phyloP scores from a whole-genome alignment of 208 protist genomes.

The Crithidia acanthocephali region DNA sequence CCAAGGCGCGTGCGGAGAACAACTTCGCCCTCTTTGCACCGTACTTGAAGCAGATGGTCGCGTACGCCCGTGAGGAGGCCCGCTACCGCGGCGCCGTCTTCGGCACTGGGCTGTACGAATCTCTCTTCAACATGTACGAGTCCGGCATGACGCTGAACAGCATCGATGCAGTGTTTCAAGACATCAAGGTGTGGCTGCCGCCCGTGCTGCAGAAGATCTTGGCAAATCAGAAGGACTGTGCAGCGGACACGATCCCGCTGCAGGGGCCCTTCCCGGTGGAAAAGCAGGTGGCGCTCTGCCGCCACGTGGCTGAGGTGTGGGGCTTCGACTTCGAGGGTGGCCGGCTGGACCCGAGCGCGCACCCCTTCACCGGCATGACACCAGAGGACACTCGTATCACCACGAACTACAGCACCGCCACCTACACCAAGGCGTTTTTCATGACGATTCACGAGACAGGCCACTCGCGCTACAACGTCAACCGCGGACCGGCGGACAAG shows the following conservation, averaged over 20 bases:
- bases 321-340: slow-evolving; percentile 80
- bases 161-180: slow-evolving; percentile 61
- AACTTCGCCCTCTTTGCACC: slow-evolving; percentile 53
- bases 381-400: slow-evolving; percentile 80
- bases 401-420: slow-evolving; percentile 54
- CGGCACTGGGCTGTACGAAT: slow-evolving; percentile 62
- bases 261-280: slow-evolving; percentile 33
- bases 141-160: slow-evolving; percentile 54
- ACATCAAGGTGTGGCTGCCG: slow-evolving; percentile 67
- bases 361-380: slow-evolving; percentile 74
- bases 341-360: slow-evolving; percentile 65
- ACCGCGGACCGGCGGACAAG: slow-evolving; percentile 55
- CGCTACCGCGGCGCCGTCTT: slow-evolving; percentile 34
- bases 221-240: slow-evolving; percentile 39
- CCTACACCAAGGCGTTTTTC: slow-evolving; percentile 49
- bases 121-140: slow-evolving; percentile 71
- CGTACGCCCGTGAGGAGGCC: slow-evolving; percentile 51
- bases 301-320: slow-evolving; percentile 49
- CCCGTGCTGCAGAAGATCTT: slow-evolving; percentile 49
- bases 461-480: slow-evolving; percentile 46
- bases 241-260: slow-evolving; percentile 15
- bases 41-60: slow-evolving; percentile 53
- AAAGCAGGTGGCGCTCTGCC: slow-evolving; percentile 44
- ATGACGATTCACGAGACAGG: slow-evolving; percentile 21
- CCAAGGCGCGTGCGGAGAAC: slow-evolving; percentile 47